Evolutionary conservation across 805 yeast species (phyloP).

Genomic region (Candida ascalaphidarum): DNA sequence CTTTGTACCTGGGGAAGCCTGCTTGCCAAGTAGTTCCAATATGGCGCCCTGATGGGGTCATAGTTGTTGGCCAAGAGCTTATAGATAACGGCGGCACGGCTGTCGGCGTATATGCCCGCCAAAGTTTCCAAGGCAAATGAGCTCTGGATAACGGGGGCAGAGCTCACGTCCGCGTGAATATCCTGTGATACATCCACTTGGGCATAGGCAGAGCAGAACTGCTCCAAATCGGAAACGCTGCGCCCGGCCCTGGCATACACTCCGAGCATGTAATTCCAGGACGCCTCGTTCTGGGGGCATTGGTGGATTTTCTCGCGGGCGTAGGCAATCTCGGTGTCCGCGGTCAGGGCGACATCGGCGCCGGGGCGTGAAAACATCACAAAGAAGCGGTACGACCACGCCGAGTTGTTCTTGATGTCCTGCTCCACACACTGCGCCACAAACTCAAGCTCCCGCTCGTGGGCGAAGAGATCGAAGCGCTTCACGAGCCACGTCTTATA

Average conservation of each 20-base stretch:
- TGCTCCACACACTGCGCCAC: constrained; percentile 37
- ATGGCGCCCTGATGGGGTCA: constrained; percentile 55
- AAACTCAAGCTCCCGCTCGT: constrained; percentile 43
- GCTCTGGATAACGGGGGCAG: constrained; percentile 22
- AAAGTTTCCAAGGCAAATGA: constrained; percentile 58
- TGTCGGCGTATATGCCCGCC: constrained; percentile 37
- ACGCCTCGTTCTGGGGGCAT: constrained; percentile 75
- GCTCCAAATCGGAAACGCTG: constrained; percentile 27
- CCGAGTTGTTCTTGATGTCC: constrained; percentile 85
- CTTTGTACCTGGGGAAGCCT: constrained; percentile 1
- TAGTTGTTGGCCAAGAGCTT: constrained; percentile 40
- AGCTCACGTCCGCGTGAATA: constrained; percentile 10
- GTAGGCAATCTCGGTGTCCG: constrained; percentile 43
- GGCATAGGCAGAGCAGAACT: constrained; percentile 38
- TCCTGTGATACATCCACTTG: constrained; percentile 9
- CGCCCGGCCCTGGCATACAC: constrained; percentile 22
- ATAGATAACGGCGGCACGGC: constrained; percentile 37
- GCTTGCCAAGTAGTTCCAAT: constrained; percentile 46
- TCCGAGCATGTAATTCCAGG: constrained; percentile 80
- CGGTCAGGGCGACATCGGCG: constrained; percentile 6
- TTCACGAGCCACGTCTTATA: constrained; percentile 77
- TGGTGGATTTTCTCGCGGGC: constrained; percentile 38
- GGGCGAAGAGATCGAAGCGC: constrained; percentile 38
- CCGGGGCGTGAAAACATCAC: constrained; percentile 29
- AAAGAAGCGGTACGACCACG: constrained; percentile 84